Base-by-base conservation (phyloP, 495 filamentous ascomycete genomes). In the Aspergillus wentii region DNA sequence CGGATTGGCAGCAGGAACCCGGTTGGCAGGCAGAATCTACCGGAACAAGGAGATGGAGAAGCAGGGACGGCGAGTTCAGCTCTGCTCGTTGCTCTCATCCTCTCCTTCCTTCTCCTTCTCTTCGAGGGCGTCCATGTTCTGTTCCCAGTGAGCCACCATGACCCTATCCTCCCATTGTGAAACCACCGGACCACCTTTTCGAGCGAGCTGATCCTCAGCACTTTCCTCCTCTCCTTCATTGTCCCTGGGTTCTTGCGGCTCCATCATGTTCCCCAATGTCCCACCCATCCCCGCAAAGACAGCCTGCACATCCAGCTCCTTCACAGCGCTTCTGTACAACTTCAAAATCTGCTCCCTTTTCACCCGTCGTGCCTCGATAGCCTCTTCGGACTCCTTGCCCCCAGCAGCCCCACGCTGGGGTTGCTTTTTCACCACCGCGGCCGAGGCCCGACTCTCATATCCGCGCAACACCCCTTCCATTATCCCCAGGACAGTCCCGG, bases 401-500 rank as follows among this genome's bases (percentile, higher is more conserved):
- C 31, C 29, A 26, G 49, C 53, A 18, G 13, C 13, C 4, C 30
- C 7, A 5, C 17, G 14, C 37, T 17, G 38, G 30, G 19, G 65
- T 28, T 21, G 70, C 53, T 49, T 62, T 54, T 33, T 54, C 46
- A 54, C 48, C n/a, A 40, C 52, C 20, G 41, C 48, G 15, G 39
- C 40, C 13, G 51, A 33, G 9, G 52, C 62, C 17, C 46, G 40
- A 5, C 56, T 57, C 17, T 69, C 62, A 3, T 64, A 57, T 1
- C 63, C 66, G 5, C 54, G 53, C 11, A 61, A 17, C 13, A 91
- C 38, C 0, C 83, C 85, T 52, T 91, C 83, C 14, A 94, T 43
- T 6, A 82, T 62, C 1, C 88, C 88, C 4, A 92, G 56, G 11
- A 88, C 52, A 20, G 73, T 77, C 0, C 89, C 89, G 0, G 78